These are phyloP conservation scores for Fusarium foetens DNA, from an alignment of 2,329 filamentous ascomycete species.

Conservation along the genomic window DNA sequence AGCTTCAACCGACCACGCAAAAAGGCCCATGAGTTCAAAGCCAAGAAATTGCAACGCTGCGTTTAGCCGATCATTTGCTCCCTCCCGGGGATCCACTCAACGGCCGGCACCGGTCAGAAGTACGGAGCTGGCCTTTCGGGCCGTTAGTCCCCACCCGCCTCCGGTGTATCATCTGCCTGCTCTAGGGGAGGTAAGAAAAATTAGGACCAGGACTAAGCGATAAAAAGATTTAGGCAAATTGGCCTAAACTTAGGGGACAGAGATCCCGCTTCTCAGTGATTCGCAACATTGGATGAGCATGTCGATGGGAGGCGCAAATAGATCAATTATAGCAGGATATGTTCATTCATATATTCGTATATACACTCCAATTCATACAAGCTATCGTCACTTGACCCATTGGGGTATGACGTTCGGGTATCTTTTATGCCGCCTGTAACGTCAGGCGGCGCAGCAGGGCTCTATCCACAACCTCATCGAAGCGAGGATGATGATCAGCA, in stretches of 20 bases:
- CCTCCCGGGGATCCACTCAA: neutral
- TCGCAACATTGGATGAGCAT: neutral
- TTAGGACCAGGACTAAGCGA: neutral
- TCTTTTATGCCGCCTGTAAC: neutral
- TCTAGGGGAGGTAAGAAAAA: neutral
- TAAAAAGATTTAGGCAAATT: neutral
- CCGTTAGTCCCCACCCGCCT: neutral
- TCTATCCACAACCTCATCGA: neutral
- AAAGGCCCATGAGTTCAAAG: too few species aligned
- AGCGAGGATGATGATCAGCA: neutral
- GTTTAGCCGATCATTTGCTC: neutral
- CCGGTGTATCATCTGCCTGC: neutral
- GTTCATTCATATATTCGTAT: conserved; percentile 15
- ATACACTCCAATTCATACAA: conserved; percentile 8
- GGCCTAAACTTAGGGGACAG: neutral
- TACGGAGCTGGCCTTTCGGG: neutral
- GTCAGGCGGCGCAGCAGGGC: neutral
- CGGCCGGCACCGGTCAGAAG: neutral
- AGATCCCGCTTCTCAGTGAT: neutral
- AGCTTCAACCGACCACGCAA: neutral
- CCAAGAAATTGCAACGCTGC: neutral
- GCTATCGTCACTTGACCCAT: conserved; percentile 4
- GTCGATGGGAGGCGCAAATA: neutral
- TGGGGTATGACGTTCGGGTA: conserved; percentile 12
- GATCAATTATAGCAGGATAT: neutral